Percentiles rank a stretch among this genome's conserved stretches.
Conservation (phyloP, 2,329 filamentous ascomycete genomes). For the Huntiella savannae region DNA sequence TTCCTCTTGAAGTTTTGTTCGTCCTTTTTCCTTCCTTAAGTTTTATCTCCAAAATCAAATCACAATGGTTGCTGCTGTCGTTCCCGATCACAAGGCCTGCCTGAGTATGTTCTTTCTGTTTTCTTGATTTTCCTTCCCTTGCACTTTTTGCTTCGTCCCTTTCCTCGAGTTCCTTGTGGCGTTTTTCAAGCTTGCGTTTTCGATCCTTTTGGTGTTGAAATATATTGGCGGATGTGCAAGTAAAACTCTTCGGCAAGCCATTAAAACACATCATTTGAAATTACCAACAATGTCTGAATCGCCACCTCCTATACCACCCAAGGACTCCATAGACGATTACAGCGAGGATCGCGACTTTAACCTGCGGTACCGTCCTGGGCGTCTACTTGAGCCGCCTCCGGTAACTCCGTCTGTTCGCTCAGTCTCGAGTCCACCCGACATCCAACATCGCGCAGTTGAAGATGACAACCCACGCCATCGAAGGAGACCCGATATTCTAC, state of each 20-base stretch:
- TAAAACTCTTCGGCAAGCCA: too few species aligned
- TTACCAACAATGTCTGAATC: background rate
- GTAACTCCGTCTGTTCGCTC: background rate
- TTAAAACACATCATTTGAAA: too few species aligned
- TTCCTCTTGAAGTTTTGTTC: constrained; percentile 11
- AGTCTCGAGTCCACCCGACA: background rate
- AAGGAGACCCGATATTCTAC: constrained; percentile 15
- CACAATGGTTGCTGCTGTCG: constrained; percentile 21
- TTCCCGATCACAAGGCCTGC: constrained; percentile 40
- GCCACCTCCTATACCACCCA: constrained; percentile 3
- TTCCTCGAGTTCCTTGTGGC: background rate
- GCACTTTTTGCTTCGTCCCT: constrained; percentile 21
- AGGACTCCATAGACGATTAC: background rate
- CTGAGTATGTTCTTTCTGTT: constrained; percentile 36
- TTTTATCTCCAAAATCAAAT: constrained; percentile 16
- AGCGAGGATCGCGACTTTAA: background rate
- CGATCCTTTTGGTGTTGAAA: too few species aligned
- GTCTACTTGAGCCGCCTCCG: background rate
- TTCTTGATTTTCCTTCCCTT: constrained; percentile 22
- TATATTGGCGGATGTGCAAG: too few species aligned
- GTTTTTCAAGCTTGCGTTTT: too few species aligned
- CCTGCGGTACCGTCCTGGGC: background rate
- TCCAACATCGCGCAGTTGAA: background rate
- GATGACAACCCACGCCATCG: background rate
- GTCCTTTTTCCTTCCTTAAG: constrained; percentile 4